Percentiles rank a stretch among this genome's conserved stretches.
Evolutionary conservation across 106 monocot genomes (phyloP).

Genomic region (Agapanthus africanus): DNA sequence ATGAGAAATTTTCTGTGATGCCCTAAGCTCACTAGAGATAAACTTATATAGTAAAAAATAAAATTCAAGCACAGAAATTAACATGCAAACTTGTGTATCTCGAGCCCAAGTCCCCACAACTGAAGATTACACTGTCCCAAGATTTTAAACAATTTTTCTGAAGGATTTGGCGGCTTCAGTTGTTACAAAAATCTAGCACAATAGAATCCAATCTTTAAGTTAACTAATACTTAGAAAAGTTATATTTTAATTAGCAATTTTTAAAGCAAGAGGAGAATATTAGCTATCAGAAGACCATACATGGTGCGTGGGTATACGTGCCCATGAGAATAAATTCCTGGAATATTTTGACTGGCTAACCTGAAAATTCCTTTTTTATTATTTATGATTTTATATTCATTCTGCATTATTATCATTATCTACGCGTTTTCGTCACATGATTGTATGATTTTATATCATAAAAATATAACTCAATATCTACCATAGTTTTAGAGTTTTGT

Average conservation of each 20-base stretch:
- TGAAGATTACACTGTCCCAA: constrained; percentile 3
- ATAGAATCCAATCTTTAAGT: background rate
- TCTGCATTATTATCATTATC: too few relatives aligned
- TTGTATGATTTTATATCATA: too few relatives aligned
- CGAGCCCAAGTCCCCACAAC: constrained; percentile 3
- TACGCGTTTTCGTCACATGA: too few relatives aligned
- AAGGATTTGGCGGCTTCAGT: background rate
- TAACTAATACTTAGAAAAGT: background rate
- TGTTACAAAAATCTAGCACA: background rate
- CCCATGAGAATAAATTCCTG: background rate
- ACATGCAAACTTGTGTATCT: constrained; percentile 1
- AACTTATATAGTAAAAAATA: too few relatives aligned
- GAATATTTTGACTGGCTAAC: background rate
- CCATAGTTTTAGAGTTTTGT: too few relatives aligned
- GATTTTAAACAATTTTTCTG: background rate
- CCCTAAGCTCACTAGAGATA: too few relatives aligned
- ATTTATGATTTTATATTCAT: background rate
- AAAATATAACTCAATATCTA: too few relatives aligned
- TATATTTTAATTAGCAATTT: background rate
- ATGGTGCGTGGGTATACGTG: background rate
- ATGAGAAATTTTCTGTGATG: background rate
- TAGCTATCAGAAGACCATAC: background rate
- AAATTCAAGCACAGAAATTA: background rate
- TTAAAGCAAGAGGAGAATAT: background rate
- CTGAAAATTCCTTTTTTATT: constrained; percentile 1